These are phyloP conservation scores for Phytopythium delawarense DNA, from an alignment of 352 stramenopile species.

Conservation along the genomic window DNA sequence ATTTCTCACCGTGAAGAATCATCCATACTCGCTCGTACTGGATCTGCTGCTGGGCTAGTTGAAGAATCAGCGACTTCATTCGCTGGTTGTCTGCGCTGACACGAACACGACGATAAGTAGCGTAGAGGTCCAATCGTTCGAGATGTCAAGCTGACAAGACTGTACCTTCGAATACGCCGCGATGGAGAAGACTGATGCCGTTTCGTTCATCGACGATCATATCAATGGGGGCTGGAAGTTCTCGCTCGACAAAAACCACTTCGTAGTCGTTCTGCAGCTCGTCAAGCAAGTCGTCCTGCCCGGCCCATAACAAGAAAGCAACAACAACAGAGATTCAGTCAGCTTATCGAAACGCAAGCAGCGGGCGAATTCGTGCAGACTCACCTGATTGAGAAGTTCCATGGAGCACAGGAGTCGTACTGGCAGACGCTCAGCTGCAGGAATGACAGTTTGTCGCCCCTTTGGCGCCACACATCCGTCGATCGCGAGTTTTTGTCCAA, in stretches of 20 bases:
- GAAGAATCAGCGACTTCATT: conserved; percentile 54
- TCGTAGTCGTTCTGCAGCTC: conserved; percentile 51
- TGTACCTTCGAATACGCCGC: conserved; percentile 37
- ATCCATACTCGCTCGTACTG: conserved; percentile 62
- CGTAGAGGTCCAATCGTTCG: neutral
- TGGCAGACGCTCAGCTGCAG: conserved; percentile 11
- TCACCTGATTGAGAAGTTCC: conserved; percentile 35
- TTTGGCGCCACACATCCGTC: neutral
- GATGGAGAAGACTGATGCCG: conserved; percentile 38
- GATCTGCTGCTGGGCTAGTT: conserved; percentile 49
- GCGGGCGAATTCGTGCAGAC: neutral
- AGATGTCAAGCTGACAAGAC: neutral
- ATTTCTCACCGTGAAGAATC: conserved; percentile 38
- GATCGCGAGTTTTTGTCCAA: conserved; percentile 9
- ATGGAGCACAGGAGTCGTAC: conserved; percentile 44
- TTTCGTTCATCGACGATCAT: conserved; percentile 69
- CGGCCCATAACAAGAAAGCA: neutral
- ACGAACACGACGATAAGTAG: neutral
- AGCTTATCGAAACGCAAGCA: conserved; percentile 2
- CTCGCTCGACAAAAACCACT: conserved; percentile 56
- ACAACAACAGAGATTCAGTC: neutral
- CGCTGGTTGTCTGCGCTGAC: conserved; percentile 23
- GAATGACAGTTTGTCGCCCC: neutral
- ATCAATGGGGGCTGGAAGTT: conserved; percentile 47
- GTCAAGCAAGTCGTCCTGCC: conserved; percentile 58